phyloP scores from a whole-genome alignment of 352 stramenopile genomes.

The Phytopythium ostracodes region DNA sequence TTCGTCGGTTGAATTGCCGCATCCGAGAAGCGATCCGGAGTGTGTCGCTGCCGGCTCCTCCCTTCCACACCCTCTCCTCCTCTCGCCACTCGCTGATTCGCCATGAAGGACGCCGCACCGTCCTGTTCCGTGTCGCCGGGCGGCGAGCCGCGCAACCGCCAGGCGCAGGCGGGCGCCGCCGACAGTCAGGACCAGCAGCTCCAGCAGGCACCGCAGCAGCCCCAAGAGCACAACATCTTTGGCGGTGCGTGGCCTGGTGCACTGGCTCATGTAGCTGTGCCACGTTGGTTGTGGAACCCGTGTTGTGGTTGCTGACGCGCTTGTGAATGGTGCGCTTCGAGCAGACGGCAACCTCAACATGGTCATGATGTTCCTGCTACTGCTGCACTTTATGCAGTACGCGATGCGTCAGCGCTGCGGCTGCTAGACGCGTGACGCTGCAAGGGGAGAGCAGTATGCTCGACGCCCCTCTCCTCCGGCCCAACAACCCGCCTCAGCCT shows the following conservation, averaged over 20 bases:
- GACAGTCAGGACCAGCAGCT: constrained; percentile 12
- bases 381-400: constrained; percentile 87
- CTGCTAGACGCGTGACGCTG: constrained; percentile 35
- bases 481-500: no score
- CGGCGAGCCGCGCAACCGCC: constrained; percentile 18
- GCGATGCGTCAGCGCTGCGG: constrained; percentile 80
- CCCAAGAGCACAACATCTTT: constrained; percentile 79
- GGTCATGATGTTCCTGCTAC: constrained; percentile 80
- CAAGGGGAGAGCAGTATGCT: no score
- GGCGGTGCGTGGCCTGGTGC: constrained; percentile 33
- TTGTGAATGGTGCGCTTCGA: neutral
- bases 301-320: no score
- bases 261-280: no score
- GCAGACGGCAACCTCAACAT: constrained; percentile 82
- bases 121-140: constrained; percentile 36
- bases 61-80: neutral
- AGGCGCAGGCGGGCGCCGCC: constrained; percentile 12
- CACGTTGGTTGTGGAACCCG: no score
- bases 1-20: no score
- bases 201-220: constrained; percentile 11
- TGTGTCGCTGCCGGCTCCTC: no score
- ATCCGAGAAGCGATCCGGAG: no score
- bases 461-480: no score
- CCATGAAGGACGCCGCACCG: constrained; percentile 34
- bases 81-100: neutral